These are phyloP conservation scores for Salmacisia buchloeana DNA, from an alignment of 1,284 basidiomycete genomes.

Conservation along the genomic window DNA sequence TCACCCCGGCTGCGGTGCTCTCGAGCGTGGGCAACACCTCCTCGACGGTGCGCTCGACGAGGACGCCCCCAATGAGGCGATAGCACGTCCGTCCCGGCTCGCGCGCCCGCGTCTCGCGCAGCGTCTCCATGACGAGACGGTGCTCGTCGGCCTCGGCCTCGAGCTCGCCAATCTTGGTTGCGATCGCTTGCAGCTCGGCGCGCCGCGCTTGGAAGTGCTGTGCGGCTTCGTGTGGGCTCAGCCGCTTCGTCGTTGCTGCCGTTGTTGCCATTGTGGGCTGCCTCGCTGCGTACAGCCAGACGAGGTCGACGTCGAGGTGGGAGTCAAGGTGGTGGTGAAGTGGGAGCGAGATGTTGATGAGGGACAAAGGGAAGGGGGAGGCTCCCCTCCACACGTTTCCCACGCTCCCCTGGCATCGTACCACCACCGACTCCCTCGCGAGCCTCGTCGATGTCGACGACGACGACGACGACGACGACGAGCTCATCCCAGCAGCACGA, in stretches of 20 bases:
- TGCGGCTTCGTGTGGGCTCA: conserved; percentile 25
- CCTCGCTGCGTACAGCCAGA: not conserved
- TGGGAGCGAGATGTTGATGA: not conserved
- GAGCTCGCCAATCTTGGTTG: conserved; percentile 46
- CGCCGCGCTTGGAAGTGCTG: conserved; percentile 33
- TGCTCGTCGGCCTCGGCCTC: conserved; percentile 49
- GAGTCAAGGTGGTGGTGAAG: not conserved
- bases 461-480: not conserved
- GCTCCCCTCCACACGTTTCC: not conserved
- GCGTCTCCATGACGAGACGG: conserved; percentile 73
- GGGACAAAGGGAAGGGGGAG: not conserved
- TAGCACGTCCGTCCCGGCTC: conserved; percentile 93
- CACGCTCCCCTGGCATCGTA: not conserved
- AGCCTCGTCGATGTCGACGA: too few species aligned
- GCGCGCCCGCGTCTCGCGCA: conserved; percentile 58
- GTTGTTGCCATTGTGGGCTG: too few species aligned
- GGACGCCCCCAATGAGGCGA: conserved; percentile 86
- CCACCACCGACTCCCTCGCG: too few species aligned
- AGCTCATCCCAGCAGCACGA: too few species aligned
- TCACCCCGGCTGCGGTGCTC: conserved; percentile 42
- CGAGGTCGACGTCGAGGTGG: too few species aligned
- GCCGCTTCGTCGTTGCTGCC: not conserved
- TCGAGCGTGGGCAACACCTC: conserved; percentile 76
- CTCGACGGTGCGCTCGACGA: conserved; percentile 91
- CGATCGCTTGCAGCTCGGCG: conserved; percentile 44